phyloP scores from a whole-genome alignment of 2,329 filamentous ascomycete species.

The Phialophora expanda region DNA sequence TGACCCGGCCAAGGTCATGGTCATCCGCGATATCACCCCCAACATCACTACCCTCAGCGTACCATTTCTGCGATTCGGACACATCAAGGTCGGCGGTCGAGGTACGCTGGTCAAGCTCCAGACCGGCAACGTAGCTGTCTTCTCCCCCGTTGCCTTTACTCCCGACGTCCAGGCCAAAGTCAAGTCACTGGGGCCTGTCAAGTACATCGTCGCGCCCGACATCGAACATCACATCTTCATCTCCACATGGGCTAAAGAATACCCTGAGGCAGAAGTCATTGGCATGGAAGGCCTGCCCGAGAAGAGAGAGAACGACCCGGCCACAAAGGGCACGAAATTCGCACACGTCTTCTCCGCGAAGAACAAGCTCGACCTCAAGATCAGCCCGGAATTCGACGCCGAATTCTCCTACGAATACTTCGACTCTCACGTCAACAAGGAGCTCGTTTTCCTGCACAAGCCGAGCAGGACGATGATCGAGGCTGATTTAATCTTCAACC shows the following conservation, averaged over 20 bases:
- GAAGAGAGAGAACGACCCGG: slow-evolving; percentile 70
- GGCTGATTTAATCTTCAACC: slow-evolving; percentile 90
- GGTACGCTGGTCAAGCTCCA: slow-evolving; percentile 82
- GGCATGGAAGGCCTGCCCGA: slow-evolving; percentile 82
- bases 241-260: slow-evolving; percentile 79
- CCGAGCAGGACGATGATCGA: slow-evolving; percentile 80
- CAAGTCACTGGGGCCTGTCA: slow-evolving; percentile 69
- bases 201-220: slow-evolving; percentile 86
- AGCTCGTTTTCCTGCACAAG: slow-evolving; percentile 85
- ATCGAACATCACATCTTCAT: slow-evolving; percentile 95
- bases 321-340: slow-evolving; percentile 66
- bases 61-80: slow-evolving; percentile 82
- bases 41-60: slow-evolving; percentile 71
- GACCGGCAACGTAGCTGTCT: slow-evolving; percentile 79
- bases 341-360: slow-evolving; percentile 67
- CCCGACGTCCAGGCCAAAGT: slow-evolving; percentile 68
- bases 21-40: slow-evolving; percentile 80
- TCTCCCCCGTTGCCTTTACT: slow-evolving; percentile 88
- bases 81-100: slow-evolving; percentile 81
- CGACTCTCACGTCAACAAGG: slow-evolving; percentile 77
- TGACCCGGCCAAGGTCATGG: slow-evolving; percentile 83
- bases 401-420: slow-evolving; percentile 90
- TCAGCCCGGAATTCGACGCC: slow-evolving; percentile 78
- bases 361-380: slow-evolving; percentile 57
- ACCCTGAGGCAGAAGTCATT: slow-evolving; percentile 77